Evolutionary conservation across 2,329 filamentous ascomycete species (phyloP).

Genomic region (Zasmidium angulare): DNA sequence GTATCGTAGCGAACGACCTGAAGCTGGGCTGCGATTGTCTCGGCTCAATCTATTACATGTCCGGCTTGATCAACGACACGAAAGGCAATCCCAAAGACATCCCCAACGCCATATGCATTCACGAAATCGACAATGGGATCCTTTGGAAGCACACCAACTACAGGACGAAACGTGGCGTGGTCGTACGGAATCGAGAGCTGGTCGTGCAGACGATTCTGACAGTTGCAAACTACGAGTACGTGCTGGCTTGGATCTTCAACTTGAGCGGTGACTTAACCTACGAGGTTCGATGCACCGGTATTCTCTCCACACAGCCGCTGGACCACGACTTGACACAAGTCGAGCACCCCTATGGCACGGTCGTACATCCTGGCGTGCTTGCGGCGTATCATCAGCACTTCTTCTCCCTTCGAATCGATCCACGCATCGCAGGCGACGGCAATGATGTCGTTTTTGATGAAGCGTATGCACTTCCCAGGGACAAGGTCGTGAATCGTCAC

Average conservation of each 20-base stretch:
- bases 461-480: conserved; percentile 60
- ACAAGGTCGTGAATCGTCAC: conserved; percentile 54
- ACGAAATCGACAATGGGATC: conserved; percentile 69
- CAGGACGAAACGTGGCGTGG: conserved; percentile 62
- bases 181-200: conserved; percentile 63
- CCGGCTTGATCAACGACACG: conserved; percentile 57
- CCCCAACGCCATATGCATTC: conserved; percentile 67
- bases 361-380: conserved; percentile 68
- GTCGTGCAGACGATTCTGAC: conserved; percentile 69
- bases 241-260: conserved; percentile 70
- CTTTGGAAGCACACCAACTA: conserved; percentile 74
- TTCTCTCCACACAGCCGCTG: conserved; percentile 67
- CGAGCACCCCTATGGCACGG: conserved; percentile 65
- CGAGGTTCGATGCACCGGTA: conserved; percentile 69
- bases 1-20: conserved; percentile 66
- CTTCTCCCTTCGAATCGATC: conserved; percentile 57
- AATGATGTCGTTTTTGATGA: conserved; percentile 54
- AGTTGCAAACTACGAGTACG: conserved; percentile 56
- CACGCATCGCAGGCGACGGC: conserved; percentile 46
- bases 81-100: conserved; percentile 55
- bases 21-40: conserved; percentile 70
- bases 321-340: conserved; percentile 62
- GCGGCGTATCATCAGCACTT: conserved; percentile 75
- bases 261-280: conserved; percentile 67
- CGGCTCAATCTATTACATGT: conserved; percentile 68